Conservation (phyloP, 2,329 filamentous ascomycete genomes). For the Aotearoamyces nothofagi region DNA sequence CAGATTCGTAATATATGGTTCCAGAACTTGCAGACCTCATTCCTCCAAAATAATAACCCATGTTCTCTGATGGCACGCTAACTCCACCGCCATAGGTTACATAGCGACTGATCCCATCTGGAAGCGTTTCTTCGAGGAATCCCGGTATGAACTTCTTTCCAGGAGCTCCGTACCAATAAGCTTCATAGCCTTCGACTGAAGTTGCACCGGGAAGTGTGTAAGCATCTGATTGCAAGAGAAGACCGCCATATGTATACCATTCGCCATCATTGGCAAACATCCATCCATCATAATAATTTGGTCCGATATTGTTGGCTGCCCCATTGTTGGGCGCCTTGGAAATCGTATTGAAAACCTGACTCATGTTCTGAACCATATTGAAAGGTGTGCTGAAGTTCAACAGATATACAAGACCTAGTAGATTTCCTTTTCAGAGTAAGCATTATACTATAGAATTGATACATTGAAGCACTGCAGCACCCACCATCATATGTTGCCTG, state of each 20-base stretch:
- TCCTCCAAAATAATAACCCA: conserved; percentile 58
- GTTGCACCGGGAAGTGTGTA: conserved; percentile 26
- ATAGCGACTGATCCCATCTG: conserved; percentile 38
- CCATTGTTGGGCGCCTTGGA: conserved; percentile 30
- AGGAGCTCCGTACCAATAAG: conserved; percentile 32
- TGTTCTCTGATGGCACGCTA: conserved; percentile 53
- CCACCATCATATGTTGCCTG: conserved; percentile 25
- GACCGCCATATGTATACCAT: conserved; percentile 49
- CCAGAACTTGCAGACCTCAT: conserved; percentile 35
- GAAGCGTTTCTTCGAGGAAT: conserved; percentile 26
- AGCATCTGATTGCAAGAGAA: conserved; percentile 22
- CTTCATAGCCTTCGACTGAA: conserved; percentile 33
- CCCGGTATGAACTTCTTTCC: conserved; percentile 27
- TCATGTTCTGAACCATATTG: conserved; percentile 35
- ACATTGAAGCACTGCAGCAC: conserved; percentile 9
- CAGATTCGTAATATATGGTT: conserved; percentile 24
- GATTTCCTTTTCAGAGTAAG: conserved; percentile 27
- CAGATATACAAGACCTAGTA: conserved; percentile 34
- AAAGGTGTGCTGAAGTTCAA: conserved; percentile 45
- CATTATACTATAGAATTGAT: not conserved
- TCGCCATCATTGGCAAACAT: conserved; percentile 50
- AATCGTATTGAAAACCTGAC: conserved; percentile 29
- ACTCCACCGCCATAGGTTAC: conserved; percentile 48
- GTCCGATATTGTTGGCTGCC: conserved; percentile 32
- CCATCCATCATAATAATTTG: conserved; percentile 44